Evolutionary conservation across 306 rosid genomes (phyloP).

Genomic region (Coriaria nepalensis): DNA sequence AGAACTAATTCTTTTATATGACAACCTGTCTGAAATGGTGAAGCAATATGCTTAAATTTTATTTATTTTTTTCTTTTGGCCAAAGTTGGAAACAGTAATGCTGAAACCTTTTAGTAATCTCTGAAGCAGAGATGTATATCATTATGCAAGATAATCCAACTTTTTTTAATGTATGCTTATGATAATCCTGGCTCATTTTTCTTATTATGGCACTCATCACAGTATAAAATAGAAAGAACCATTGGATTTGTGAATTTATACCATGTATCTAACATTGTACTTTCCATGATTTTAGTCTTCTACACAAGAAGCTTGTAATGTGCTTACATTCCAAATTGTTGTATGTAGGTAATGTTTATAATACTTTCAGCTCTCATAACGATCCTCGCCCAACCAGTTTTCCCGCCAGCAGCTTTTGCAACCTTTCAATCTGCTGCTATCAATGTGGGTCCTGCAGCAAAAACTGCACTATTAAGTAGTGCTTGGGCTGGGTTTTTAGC

Average conservation of each 20-base stretch:
- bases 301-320: slow-evolving; percentile 6
- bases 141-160: too few species aligned
- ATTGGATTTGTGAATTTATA: neutral
- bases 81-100: too few species aligned
- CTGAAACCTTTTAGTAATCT: too few species aligned
- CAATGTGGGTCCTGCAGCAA: slow-evolving; percentile 45
- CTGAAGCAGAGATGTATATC: too few species aligned
- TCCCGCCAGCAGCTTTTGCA: slow-evolving; percentile 76
- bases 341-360: slow-evolving; percentile 48
- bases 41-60: too few species aligned
- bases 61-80: too few species aligned
- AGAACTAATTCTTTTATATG: neutral
- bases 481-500: slow-evolving; percentile 95
- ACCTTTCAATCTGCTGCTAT: slow-evolving; percentile 54
- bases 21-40: too few species aligned
- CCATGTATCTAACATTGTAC: neutral
- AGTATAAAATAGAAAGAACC: too few species aligned
- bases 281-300: too few species aligned
- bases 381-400: slow-evolving; percentile 63
- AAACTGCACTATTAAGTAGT: slow-evolving; percentile 61
- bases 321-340: slow-evolving; percentile 10
- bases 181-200: too few species aligned
- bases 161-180: too few species aligned
- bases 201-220: too few species aligned
- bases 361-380: slow-evolving; percentile 44